Conservation (phyloP, 441 rosid genomes). For the Mallotus repandus region DNA sequence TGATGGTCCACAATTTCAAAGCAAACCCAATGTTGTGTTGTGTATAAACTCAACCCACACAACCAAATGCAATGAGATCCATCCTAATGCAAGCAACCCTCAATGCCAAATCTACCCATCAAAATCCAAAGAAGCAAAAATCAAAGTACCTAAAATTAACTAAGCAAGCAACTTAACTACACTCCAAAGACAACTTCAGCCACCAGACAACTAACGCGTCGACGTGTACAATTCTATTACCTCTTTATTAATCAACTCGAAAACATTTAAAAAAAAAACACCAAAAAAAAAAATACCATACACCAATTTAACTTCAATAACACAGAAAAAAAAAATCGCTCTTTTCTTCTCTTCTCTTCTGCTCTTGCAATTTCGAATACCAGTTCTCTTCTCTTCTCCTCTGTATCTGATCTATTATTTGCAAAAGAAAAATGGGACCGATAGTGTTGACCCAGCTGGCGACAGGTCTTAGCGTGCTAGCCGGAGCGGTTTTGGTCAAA, state of each 20-base stretch:
- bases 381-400: background rate
- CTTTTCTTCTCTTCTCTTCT: background rate
- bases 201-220: slow-evolving; percentile 27
- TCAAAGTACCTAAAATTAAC: too few relatives aligned
- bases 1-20: too few relatives aligned
- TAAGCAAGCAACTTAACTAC: too few relatives aligned
- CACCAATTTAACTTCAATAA: background rate
- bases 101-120: too few relatives aligned
- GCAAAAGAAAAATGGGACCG: slow-evolving; percentile 48
- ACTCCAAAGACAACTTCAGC: too few relatives aligned
- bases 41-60: too few relatives aligned
- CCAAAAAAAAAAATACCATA: background rate
- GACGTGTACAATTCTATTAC: slow-evolving; percentile 50
- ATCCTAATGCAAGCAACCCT: too few relatives aligned
- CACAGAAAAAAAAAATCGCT: background rate
- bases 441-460: slow-evolving; percentile 75
- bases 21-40: too few relatives aligned
- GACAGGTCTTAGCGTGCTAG: slow-evolving; percentile 81
- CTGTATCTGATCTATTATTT: background rate
- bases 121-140: too few relatives aligned
- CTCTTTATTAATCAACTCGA: slow-evolving; percentile 29
- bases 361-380: too few relatives aligned
- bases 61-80: too few relatives aligned
- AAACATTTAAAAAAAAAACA: background rate
- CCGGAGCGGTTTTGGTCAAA: slow-evolving; percentile 83